Percentiles rank a stretch among this genome's conserved stretches.
Conservation (phyloP, 345 rosid genomes). For the Aurinia saxatilis region DNA sequence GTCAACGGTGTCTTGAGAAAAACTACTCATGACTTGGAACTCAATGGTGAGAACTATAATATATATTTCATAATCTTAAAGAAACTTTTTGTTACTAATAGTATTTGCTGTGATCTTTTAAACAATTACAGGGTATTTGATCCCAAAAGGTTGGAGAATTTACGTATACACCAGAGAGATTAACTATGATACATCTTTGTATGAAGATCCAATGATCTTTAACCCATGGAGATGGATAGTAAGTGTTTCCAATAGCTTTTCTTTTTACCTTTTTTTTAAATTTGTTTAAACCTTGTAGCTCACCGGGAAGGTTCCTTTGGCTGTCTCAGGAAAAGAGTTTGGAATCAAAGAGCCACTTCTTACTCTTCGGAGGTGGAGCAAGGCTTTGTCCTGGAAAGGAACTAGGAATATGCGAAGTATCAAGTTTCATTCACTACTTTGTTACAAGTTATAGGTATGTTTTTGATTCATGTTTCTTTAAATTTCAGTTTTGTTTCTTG, state of each 20-base stretch:
- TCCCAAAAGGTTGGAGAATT: constrained; percentile 95
- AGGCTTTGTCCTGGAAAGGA: constrained; percentile 97
- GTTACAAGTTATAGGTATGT: constrained; percentile 74
- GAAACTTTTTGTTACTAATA: not conserved
- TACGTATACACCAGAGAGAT: constrained; percentile 83
- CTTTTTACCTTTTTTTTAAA: not conserved
- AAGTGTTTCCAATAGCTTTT: not conserved
- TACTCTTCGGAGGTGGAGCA: constrained; percentile 83
- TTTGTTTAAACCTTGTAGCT: constrained; percentile 5
- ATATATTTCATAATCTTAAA: not conserved
- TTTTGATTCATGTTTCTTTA: not conserved
- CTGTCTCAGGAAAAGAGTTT: constrained; percentile 50
- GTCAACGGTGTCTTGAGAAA: constrained; percentile 81
- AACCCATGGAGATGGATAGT: constrained; percentile 99
- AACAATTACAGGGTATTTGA: constrained; percentile 46
- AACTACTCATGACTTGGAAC: constrained; percentile 67
- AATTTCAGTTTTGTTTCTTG: not conserved
- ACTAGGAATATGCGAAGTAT: constrained; percentile 79
- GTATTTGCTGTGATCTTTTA: not conserved
- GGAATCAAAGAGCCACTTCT: constrained; percentile 50
- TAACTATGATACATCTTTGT: constrained; percentile 55
- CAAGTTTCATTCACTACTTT: constrained; percentile 86
- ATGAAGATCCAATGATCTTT: constrained; percentile 65
- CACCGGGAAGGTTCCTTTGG: not conserved
- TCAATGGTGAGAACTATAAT: constrained; percentile 47